These are phyloP conservation scores for Brassica rapa DNA, from an alignment of 345 rosid genomes.

Conservation along the genomic window DNA sequence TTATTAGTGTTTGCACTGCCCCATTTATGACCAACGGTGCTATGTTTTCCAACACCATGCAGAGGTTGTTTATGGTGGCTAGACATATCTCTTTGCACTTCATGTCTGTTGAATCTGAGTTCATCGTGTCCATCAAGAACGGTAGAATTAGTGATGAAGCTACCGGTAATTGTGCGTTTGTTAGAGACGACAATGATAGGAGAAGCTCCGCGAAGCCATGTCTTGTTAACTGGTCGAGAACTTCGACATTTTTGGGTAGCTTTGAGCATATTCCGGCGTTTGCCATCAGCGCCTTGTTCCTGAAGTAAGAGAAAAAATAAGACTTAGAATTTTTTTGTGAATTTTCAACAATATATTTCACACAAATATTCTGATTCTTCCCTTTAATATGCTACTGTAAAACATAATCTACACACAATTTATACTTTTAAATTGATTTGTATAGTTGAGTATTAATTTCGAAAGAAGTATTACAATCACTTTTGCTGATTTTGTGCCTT, in stretches of 20 bases:
- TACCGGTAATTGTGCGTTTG: constrained; percentile 51
- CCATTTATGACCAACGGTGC: constrained; percentile 58
- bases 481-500: background rate
- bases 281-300: constrained; percentile 81
- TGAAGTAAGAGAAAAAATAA: constrained; percentile 40
- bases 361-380: background rate
- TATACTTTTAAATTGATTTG: background rate
- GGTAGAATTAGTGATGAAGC: constrained; percentile 54
- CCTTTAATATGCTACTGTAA: background rate
- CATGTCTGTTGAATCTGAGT: constrained; percentile 44
- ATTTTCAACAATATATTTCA: background rate
- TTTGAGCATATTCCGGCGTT: constrained; percentile 79
- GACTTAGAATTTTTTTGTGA: background rate
- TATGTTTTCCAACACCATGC: constrained; percentile 65
- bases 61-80: constrained; percentile 58
- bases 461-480: background rate
- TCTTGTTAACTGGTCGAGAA: constrained; percentile 54
- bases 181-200: constrained; percentile 58
- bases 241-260: constrained; percentile 52
- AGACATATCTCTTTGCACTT: constrained; percentile 65
- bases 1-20: constrained; percentile 52
- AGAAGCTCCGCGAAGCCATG: constrained; percentile 62
- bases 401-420: background rate
- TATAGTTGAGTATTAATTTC: background rate
- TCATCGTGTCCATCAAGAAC: constrained; percentile 53